phyloP scores from a whole-genome alignment of 176 grass and related monocot genomes.

The Phyllostachys edulis region DNA sequence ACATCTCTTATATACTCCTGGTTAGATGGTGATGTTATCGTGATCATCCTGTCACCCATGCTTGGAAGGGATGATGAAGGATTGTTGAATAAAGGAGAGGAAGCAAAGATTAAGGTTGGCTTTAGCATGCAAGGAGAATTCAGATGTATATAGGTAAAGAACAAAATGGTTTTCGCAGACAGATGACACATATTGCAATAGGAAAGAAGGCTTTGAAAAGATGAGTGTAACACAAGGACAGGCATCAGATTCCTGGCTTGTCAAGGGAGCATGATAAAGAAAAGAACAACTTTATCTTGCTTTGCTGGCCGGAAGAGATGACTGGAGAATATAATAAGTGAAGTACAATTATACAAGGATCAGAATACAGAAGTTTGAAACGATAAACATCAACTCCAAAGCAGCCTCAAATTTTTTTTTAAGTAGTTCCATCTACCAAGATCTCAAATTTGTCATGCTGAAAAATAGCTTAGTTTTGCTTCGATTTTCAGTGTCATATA shows the following conservation, averaged over 20 bases:
- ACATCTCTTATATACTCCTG: conserved; percentile 9
- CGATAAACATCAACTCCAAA: not conserved
- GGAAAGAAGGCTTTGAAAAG: conserved; percentile 26
- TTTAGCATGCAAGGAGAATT: conserved; percentile 23
- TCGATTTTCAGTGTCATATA: not conserved
- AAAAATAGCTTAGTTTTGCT: not conserved
- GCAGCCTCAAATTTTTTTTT: not conserved
- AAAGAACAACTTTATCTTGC: conserved; percentile 37
- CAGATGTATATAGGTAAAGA: conserved; percentile 11
- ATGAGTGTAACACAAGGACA: conserved; percentile 21
- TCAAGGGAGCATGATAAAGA: conserved; percentile 44
- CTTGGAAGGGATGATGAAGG: conserved; percentile 6
- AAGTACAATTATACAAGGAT: conserved; percentile 5
- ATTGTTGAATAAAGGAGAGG: conserved; percentile 19
- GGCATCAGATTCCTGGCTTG: conserved; percentile 52
- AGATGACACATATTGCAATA: conserved; percentile 4
- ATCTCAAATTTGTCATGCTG: not conserved
- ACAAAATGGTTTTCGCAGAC: conserved; percentile 1
- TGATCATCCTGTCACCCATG: conserved; percentile 26
- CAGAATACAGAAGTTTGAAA: not conserved
- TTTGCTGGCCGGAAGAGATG: conserved; percentile 31
- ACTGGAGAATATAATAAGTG: not conserved
- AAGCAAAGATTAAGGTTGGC: conserved; percentile 14
- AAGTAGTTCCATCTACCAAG: not conserved
- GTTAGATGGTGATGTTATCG: not conserved